Conservation (phyloP, 2,329 filamentous ascomycete species). For the Didymella arachidicola region DNA sequence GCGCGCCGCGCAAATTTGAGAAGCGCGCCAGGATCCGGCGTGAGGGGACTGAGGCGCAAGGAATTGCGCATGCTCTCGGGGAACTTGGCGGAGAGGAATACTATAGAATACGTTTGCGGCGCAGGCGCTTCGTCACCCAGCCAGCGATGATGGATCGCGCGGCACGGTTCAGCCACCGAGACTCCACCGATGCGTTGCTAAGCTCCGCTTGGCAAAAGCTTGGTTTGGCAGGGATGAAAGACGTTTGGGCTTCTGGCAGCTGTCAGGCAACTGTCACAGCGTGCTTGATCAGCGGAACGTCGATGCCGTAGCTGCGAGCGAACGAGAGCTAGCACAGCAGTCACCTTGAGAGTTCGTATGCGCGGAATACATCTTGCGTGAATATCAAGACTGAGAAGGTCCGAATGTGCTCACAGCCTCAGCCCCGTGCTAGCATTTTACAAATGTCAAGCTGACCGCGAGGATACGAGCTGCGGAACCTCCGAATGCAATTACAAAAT, state of each 20-base stretch:
- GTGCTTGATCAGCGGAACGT: neutral
- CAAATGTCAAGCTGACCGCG: conserved; percentile 4
- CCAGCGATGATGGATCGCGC: neutral
- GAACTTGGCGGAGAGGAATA: neutral
- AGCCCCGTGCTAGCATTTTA: conserved; percentile 8
- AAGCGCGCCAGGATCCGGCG: neutral
- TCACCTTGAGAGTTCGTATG: neutral
- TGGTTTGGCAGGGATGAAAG: conserved; percentile 18
- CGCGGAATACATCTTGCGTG: neutral
- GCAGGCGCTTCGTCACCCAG: conserved; percentile 11
- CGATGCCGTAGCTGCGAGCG: neutral
- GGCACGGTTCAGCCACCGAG: conserved; percentile 3
- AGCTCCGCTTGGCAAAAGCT: conserved; percentile 38
- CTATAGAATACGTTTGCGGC: conserved; percentile 4
- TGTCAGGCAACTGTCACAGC: conserved; percentile 13
- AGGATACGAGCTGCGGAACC: neutral
- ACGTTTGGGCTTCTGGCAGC: neutral
- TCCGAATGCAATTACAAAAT: conserved; percentile 10
- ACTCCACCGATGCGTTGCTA: conserved; percentile 21
- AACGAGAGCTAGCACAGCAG: neutral
- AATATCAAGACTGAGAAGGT: conserved; percentile 7
- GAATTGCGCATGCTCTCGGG: neutral
- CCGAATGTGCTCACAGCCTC: conserved; percentile 5
- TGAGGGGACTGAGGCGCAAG: conserved; percentile 6
- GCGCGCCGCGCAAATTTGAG: neutral